Evolutionary conservation across 192 early-diverging fungal genomes (phyloP).

Genomic region (Rhizoclosmatium globosum): DNA sequence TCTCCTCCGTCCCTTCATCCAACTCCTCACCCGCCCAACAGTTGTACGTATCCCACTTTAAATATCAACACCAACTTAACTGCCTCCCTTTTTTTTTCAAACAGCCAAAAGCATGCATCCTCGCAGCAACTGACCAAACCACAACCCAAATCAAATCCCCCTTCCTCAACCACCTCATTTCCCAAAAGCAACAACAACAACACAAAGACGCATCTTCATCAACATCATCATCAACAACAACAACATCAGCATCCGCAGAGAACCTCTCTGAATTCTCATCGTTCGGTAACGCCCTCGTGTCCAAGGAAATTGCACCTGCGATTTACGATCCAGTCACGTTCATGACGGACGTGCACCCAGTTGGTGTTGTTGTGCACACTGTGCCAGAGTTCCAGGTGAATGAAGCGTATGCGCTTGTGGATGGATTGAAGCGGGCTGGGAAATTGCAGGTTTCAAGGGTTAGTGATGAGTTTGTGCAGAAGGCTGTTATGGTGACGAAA

Average conservation of each 20-base stretch:
- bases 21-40: constrained; percentile 6
- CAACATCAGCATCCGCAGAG: background rate
- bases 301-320: background rate
- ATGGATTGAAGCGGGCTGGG: background rate
- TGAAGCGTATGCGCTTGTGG: constrained; percentile 13
- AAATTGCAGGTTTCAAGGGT: background rate
- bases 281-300: constrained; percentile 8
- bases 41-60: constrained; percentile 6
- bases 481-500: constrained; percentile 28
- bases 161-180: constrained; percentile 35
- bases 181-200: background rate
- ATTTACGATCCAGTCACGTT: constrained; percentile 34
- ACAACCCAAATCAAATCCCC: constrained; percentile 29
- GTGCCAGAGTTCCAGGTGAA: constrained; percentile 7
- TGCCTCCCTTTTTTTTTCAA: background rate
- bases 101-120: constrained; percentile 23
- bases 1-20: constrained; percentile 34
- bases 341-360: constrained; percentile 3
- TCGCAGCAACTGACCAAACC: constrained; percentile 33
- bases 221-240: background rate
- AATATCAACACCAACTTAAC: background rate
- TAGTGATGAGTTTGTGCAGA: constrained; percentile 26
- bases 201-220: background rate
- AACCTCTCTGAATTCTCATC: constrained; percentile 16
- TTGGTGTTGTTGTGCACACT: background rate